A percentile compares a stretch with the other conserved stretches of the same genome.
Evolutionary conservation across 768 basidiomycete genomes (phyloP).

Genomic region (Pisolithus marmoratus): DNA sequence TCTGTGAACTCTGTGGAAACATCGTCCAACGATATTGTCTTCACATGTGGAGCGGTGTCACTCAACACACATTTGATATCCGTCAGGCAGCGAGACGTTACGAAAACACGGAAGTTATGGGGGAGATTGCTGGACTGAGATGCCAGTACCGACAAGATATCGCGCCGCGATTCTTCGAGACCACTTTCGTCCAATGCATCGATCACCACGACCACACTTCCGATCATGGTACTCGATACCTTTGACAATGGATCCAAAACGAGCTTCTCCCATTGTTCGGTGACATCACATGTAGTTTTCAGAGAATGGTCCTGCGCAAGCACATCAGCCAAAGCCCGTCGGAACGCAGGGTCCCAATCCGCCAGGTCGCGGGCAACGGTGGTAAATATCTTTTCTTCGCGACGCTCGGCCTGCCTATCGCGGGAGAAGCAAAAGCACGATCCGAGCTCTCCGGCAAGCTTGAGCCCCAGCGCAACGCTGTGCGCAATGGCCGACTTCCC

Average conservation of each 20-base stretch:
- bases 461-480: background rate
- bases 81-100: slow-evolving; percentile 27
- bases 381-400: background rate
- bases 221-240: slow-evolving; percentile 10
- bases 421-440: too few relatives aligned
- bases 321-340: background rate
- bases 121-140: slow-evolving; percentile 38
- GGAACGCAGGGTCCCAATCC: background rate
- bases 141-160: slow-evolving; percentile 27
- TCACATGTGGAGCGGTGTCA: background rate
- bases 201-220: slow-evolving; percentile 18
- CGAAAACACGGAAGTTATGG: slow-evolving; percentile 31
- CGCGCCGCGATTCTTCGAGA: background rate
- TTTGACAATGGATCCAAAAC: too few relatives aligned
- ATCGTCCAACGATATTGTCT: background rate
- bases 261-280: slow-evolving; percentile 13
- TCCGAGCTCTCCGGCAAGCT: too few relatives aligned
- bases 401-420: too few relatives aligned
- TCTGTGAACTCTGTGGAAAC: background rate
- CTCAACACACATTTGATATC: slow-evolving; percentile 15
- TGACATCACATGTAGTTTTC: background rate
- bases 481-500: background rate
- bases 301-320: background rate
- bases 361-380: background rate
- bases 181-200: slow-evolving; percentile 19